Evolutionary conservation across 2,329 filamentous ascomycete genomes (phyloP), one percentile per base, ranked within the genome.

Genomic region (Macrophomina pseudophaseolina): DNA sequence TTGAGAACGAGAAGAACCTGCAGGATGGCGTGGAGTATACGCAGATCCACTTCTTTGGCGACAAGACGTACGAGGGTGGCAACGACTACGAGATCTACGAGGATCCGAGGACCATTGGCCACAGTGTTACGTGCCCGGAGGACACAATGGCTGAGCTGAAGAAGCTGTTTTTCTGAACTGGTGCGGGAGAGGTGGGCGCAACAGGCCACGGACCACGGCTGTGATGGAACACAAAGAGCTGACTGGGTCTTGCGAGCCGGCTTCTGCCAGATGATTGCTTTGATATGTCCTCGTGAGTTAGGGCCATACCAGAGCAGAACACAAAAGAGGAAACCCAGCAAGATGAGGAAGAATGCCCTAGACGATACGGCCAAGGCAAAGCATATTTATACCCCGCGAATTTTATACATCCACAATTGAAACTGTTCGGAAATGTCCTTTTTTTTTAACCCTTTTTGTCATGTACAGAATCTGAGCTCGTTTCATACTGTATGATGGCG

Each of bases 1-100:
- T 98, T 69, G 92, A 95, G 82, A 86, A 86, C 70, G 94, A 97
- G 79, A 89, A 90, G 74, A 77, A 80, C 18, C 71, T 79, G 78
- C 84, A 86, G 48, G 89, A 87, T 74, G 90, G 90, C 69, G 83
- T 96, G 70, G 82, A 89, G 30, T 98, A 94, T 85, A 92, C 88
- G 72, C 94, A 87, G 52, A 91, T 98, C 72, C 95, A 98, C 85
- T 98, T 98, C 87, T 99, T 98, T 75, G 95, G 95, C 71, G 95
- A 99, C 86, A 99, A 98, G 89, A 92, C 92, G 32, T 89, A 88
- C 76, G 81, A 90, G 78, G 94, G 95, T 70, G 95, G 95, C 69
- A 99, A 98, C 79, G 95, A 99, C 81, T 94, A 90, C 78, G 94
- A 98, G 84, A 97, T 99, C 77, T 98, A 90, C 80, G 84, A 82